Conservation (phyloP, 495 filamentous ascomycete species). For the Choiromyces venosus region DNA sequence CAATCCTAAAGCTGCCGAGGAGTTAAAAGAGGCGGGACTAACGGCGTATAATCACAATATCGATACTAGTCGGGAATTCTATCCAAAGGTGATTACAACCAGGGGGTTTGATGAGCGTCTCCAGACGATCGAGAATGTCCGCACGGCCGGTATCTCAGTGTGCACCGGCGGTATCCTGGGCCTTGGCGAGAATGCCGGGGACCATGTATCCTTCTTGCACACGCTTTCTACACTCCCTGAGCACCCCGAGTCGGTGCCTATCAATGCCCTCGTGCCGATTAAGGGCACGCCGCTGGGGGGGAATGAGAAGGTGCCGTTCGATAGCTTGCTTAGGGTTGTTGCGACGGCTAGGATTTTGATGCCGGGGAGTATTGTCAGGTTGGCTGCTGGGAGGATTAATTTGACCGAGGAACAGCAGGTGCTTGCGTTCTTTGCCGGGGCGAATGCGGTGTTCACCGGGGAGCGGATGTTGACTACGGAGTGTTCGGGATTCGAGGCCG, state of each 20-base stretch:
- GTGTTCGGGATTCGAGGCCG: constrained; percentile 83
- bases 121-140: constrained; percentile 65
- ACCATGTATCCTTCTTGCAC: constrained; percentile 72
- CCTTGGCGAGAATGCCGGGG: constrained; percentile 65
- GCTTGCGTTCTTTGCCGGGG: constrained; percentile 76
- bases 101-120: constrained; percentile 77
- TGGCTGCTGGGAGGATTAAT: constrained; percentile 72
- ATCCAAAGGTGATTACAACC: constrained; percentile 73
- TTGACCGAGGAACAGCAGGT: constrained; percentile 78
- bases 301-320: constrained; percentile 62
- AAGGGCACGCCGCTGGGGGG: constrained; percentile 76
- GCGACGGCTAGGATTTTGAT: constrained; percentile 73
- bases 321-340: constrained; percentile 64
- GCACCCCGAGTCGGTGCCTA: constrained; percentile 79
- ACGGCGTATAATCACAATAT: constrained; percentile 90
- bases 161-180: constrained; percentile 80
- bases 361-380: constrained; percentile 71
- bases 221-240: constrained; percentile 67
- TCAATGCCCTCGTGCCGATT: constrained; percentile 80
- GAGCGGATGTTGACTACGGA: constrained; percentile 90
- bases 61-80: constrained; percentile 79
- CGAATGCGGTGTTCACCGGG: constrained; percentile 83
- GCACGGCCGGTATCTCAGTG: constrained; percentile 76
- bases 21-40: constrained; percentile 72
- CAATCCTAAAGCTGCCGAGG: constrained; percentile 65